Conservation (phyloP, 2,329 filamentous ascomycete genomes). For the Emydomyces testavorans region DNA sequence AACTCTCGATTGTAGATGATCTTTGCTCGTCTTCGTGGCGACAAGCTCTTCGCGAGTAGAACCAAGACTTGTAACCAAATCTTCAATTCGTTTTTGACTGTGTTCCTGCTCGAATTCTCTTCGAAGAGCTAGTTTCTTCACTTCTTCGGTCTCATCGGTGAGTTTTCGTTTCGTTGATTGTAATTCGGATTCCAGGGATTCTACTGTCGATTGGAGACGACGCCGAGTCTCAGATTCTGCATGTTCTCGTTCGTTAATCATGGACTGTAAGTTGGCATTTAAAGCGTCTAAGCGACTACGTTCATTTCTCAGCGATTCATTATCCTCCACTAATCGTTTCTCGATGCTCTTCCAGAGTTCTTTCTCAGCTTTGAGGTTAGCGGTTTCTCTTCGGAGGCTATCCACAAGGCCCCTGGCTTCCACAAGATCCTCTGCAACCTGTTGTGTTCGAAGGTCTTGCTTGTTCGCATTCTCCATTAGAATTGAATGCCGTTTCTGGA, state of each 20-base stretch:
- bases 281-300: slow-evolving; percentile 71
- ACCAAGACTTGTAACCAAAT: slow-evolving; percentile 68
- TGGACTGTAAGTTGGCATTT: slow-evolving; percentile 70
- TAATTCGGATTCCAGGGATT: slow-evolving; percentile 68
- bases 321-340: slow-evolving; percentile 75
- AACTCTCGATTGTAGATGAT: slow-evolving; percentile 78
- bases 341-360: slow-evolving; percentile 91
- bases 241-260: slow-evolving; percentile 85
- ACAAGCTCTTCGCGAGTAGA: slow-evolving; percentile 78
- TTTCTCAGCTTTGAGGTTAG: slow-evolving; percentile 91
- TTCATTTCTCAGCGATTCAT: slow-evolving; percentile 72
- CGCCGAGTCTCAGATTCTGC: slow-evolving; percentile 70
- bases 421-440: slow-evolving; percentile 84
- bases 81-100: slow-evolving; percentile 81
- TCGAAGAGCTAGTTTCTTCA: slow-evolving; percentile 67
- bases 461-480: slow-evolving; percentile 75
- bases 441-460: slow-evolving; percentile 80
- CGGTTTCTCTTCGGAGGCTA: slow-evolving; percentile 77
- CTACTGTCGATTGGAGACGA: slow-evolving; percentile 64
- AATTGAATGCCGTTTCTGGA: slow-evolving; percentile 69
- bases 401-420: slow-evolving; percentile 73
- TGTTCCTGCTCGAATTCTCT: slow-evolving; percentile 87
- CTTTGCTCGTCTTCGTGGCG: slow-evolving; percentile 71
- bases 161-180: slow-evolving; percentile 70
- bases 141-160: slow-evolving; percentile 69